Base-by-base conservation (phyloP, 78 protist species). In the Dictyostelium intermedium region DNA sequence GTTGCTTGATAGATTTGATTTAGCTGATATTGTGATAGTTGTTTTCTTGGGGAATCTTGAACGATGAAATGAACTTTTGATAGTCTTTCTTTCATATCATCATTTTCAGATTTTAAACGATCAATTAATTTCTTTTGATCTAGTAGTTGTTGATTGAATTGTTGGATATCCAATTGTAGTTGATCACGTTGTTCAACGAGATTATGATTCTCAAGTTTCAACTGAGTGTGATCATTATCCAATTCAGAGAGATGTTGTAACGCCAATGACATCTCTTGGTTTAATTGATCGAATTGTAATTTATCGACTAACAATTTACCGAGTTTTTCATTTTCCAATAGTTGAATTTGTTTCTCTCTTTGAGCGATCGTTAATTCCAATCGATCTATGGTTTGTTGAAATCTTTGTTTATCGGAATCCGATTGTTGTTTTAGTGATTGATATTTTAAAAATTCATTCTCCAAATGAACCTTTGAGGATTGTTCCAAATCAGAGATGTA, bases 71-170 rank as follows among this genome's bases (percentile, higher is more conserved):
- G 94, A 16, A 89, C 94, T 34, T 80, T 89, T 25, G 87, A 80
- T 1, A 89, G 25, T 69, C 94, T 23, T 69, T 80, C 94, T 37
- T 89, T 89, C 94, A 89, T 89, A 70, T 89, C 94, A 5, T 89
- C 74, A 35, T 89, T 89, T 66, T 89, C 94, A 0, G 39, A 34
- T 30, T 63, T 34, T 30, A 89, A 56, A 1, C 10, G 32, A 6
- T 78, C 69, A n/a, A 89, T 13, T 25, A 66, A 5, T 16, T 63
- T 35, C 8, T 16, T n/a, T 76, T 47, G 61, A 56, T 56, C 27
- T 1, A 56, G 27, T 72, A 73, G 16, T 18, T 85, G 27, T 47
- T 72, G 76, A 30, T 47, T 18, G 23, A 84, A 3, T 72, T 72
- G 35, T 41, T 63, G 82, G 7, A 35, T 23, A 4, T 37, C 70